A percentile compares a stretch with the other conserved stretches of the same genome.
These are phyloP conservation scores for Vitis rupestris DNA, from an alignment of 164 flowering plant genomes.

Conservation along the genomic window DNA sequence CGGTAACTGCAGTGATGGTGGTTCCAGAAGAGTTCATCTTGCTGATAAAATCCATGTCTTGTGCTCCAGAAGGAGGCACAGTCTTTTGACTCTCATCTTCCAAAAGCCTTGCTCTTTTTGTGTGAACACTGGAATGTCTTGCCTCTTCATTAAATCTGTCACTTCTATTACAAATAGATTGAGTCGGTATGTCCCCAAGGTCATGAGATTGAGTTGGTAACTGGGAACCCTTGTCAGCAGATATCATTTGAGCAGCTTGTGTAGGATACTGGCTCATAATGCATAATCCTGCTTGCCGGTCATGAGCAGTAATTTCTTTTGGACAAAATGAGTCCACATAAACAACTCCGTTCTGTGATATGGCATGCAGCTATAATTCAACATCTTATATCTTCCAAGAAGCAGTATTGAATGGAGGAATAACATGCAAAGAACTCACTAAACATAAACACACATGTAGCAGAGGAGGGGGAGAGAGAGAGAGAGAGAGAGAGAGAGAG, in stretches of 20 bases:
- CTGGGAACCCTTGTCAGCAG: slow-evolving; percentile 55
- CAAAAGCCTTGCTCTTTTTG: slow-evolving; percentile 51
- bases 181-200: slow-evolving; percentile 15
- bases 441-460: not conserved
- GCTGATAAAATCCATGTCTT: slow-evolving; percentile 10
- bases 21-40: slow-evolving; percentile 18
- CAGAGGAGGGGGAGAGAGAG: not conserved
- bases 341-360: slow-evolving; percentile 63
- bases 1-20: slow-evolving; percentile 16
- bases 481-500: not conserved
- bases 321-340: slow-evolving; percentile 54
- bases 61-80: slow-evolving; percentile 14
- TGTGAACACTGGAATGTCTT: slow-evolving; percentile 13
- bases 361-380: not conserved
- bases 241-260: slow-evolving; percentile 51
- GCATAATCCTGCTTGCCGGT: slow-evolving; percentile 70
- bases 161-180: slow-evolving; percentile 14
- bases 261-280: slow-evolving; percentile 74
- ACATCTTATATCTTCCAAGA: not conserved
- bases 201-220: slow-evolving; percentile 38
- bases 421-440: not conserved
- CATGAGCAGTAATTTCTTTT: slow-evolving; percentile 62
- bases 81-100: slow-evolving; percentile 23
- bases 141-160: slow-evolving; percentile 23
- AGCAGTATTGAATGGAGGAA: not conserved